phyloP scores from a whole-genome alignment of 768 basidiomycete genomes.

The Coprinopsis marcescibilis region DNA sequence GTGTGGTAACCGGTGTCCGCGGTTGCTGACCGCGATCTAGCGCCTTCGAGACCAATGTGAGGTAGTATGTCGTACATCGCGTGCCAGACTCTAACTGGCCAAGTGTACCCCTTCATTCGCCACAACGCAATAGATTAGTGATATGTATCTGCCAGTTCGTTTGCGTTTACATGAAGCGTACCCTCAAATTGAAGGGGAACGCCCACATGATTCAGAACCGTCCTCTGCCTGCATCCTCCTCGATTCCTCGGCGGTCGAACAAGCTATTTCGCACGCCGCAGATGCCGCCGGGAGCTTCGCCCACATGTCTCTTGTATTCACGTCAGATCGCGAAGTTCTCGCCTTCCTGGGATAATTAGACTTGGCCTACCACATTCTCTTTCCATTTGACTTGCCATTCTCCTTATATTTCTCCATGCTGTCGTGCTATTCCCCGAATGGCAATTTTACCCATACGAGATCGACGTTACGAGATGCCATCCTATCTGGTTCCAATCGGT shows the following conservation, averaged over 20 bases:
- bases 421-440: background rate
- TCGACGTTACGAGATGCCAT: conserved; percentile 4
- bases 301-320: background rate
- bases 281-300: conserved; percentile 13
- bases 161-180: background rate
- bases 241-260: conserved; percentile 5
- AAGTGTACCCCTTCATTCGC: no score
- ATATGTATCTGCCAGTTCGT: no score
- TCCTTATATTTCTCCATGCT: background rate
- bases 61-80: background rate
- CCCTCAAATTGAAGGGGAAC: no score
- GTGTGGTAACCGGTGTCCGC: conserved; percentile 1
- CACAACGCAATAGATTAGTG: no score
- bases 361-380: conserved; percentile 2
- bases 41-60: background rate
- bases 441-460: background rate
- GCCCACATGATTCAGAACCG: background rate
- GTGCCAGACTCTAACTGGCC: no score
- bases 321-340: background rate
- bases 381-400: background rate
- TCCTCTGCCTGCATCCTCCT: background rate
- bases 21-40: background rate
- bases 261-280: conserved; percentile 10
- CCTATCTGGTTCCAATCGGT: background rate
- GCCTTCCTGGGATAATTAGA: background rate